Evolutionary conservation across 2,329 filamentous ascomycete genomes (phyloP).

Genomic region (Ophiostoma ulmi): DNA sequence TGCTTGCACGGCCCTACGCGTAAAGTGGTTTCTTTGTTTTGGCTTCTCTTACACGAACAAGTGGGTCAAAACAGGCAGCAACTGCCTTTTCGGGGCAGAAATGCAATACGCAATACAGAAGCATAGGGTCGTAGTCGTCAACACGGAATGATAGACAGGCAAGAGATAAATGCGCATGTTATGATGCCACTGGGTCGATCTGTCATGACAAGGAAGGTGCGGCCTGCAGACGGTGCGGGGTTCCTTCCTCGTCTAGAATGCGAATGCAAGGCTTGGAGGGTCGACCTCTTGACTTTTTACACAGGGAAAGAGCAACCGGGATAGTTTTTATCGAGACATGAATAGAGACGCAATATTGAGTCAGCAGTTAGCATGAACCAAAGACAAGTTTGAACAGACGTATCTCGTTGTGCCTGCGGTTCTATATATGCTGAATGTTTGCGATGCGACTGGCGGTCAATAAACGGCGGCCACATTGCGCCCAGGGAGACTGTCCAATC

Average conservation of each 20-base stretch:
- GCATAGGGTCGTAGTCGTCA: not conserved
- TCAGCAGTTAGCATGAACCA: no score
- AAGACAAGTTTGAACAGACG: no score
- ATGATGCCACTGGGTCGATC: not conserved
- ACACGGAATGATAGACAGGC: not conserved
- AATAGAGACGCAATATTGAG: no score
- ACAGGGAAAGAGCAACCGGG: not conserved
- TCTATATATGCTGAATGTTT: no score
- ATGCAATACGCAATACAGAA: not conserved
- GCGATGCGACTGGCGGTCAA: constrained; percentile 1
- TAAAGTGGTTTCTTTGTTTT: constrained; percentile 16
- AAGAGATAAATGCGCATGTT: not conserved
- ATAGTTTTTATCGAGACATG: not conserved
- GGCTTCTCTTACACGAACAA: constrained; percentile 10
- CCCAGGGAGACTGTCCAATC: constrained; percentile 2
- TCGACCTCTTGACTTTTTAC: no score
- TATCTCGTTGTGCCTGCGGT: no score
- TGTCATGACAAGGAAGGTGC: not conserved
- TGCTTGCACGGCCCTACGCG: not conserved
- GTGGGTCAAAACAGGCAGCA: constrained; percentile 19
- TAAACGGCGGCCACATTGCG: constrained; percentile 16
- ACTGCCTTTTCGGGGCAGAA: not conserved
- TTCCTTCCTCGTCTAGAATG: constrained; percentile 11
- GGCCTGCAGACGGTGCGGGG: constrained; percentile 16
- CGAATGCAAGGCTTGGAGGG: not conserved